Evolutionary conservation across 345 rosid species (phyloP), one percentile per base, ranked within the genome.

Genomic region (Trapa bicornis): DNA sequence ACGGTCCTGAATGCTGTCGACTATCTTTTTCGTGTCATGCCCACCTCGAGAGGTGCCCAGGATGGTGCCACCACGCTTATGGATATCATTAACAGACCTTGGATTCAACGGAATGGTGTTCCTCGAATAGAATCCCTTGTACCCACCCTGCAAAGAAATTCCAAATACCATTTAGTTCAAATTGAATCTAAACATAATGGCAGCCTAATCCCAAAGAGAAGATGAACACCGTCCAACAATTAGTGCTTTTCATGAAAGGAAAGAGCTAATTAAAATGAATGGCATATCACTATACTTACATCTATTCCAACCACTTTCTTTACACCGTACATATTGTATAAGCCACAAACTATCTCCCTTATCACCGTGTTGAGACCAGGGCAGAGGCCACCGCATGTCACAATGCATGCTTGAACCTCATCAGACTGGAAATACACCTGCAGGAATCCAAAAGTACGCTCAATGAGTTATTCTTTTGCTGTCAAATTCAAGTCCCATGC

Each of bases 311-410:
- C 81, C 37, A 92, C 84, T 80, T 64, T 82, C 76, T 64, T 88
- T 47, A 86, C 98, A 48, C 97, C 97, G 61, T 92, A 92, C 97
- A 88, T 86, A 69, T 86, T 64, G 71, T 89, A 66, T 56, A 92
- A 77, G 73, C 87, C 86, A 47, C 87, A 82, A 0, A 89, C 98
- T 2, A 89, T 73, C 79, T 92, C 98, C 80, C 96, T 84, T 63
- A 89, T 85, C 47, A 87, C 96, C 1, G 98, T 92, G 77, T 92
- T 92, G 64, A 92, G 87, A 43, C 97, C 97, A 1, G 93, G 98
- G 77, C 97, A 89, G 65, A 92, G 86, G 70, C 97, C 98, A 11
- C 98, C 98, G 42, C 98, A 92, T 35, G 98, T 89, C 50, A 89
- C 97, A 36, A 88, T 89, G 73, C 96, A 89, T 60, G 98, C 96